These are phyloP conservation scores for Aristolochia contorta DNA, from an alignment of 164 flowering plant genomes.

Conservation along the genomic window DNA sequence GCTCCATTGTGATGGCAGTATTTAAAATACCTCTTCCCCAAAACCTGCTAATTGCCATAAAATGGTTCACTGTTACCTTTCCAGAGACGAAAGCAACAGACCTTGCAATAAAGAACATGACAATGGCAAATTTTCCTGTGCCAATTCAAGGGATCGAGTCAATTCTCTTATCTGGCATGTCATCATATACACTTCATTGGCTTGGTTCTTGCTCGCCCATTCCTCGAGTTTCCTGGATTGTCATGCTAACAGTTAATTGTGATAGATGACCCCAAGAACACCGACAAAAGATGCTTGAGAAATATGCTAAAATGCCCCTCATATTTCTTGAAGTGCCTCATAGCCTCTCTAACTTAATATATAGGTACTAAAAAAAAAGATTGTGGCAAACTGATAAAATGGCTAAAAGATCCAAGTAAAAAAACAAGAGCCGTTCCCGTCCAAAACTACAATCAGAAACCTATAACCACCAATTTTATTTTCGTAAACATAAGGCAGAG, in stretches of 20 bases:
- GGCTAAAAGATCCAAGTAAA: no score
- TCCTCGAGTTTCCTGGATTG: slow-evolving; percentile 22
- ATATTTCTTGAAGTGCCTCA: no score
- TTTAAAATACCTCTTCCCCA: background rate
- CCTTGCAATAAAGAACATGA: slow-evolving; percentile 24
- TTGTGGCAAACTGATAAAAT: no score
- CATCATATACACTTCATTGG: slow-evolving; percentile 24
- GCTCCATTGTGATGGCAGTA: no score
- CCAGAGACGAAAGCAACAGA: slow-evolving; percentile 18
- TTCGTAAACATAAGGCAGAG: background rate
- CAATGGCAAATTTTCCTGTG: slow-evolving; percentile 7
- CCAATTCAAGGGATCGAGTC: slow-evolving; percentile 5
- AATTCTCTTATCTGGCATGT: slow-evolving; percentile 15
- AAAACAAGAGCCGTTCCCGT: no score
- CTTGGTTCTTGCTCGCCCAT: slow-evolving; percentile 22
- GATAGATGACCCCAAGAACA: no score
- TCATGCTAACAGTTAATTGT: background rate
- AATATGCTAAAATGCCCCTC: no score
- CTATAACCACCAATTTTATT: background rate
- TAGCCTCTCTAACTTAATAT: no score
- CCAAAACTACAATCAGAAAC: background rate
- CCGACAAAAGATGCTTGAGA: no score
- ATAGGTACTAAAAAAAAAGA: no score
- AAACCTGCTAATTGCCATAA: background rate
- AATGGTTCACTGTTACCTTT: slow-evolving; percentile 8